Percentiles rank a stretch among this genome's conserved stretches.
Evolutionary conservation across 1,284 basidiomycete genomes (phyloP).

Genomic region (Ceraceosorus guamensis): DNA sequence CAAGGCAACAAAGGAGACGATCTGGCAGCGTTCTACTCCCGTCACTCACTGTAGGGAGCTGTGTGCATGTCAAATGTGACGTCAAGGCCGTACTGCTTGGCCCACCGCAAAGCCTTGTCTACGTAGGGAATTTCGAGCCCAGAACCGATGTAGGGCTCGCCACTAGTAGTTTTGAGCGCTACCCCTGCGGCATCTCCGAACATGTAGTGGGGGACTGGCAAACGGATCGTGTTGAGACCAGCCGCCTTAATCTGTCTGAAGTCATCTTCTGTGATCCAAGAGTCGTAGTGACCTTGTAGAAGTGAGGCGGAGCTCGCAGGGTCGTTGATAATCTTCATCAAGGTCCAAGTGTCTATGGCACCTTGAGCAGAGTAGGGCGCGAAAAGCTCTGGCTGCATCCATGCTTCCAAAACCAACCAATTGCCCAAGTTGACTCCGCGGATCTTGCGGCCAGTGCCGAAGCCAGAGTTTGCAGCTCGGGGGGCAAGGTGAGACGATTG

Average conservation of each 20-base stretch:
- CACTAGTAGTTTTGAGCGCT: neutral
- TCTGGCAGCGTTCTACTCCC: no score
- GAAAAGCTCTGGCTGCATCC: conserved; percentile 4
- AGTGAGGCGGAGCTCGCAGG: neutral
- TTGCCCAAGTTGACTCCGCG: neutral
- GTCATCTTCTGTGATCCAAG: conserved; percentile 49
- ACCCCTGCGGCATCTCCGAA: no score
- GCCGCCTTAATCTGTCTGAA: conserved; percentile 46
- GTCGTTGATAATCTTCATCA: neutral
- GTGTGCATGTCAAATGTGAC: conserved; percentile 49
- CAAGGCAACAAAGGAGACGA: no score
- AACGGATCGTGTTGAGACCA: conserved; percentile 47
- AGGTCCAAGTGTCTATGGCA: conserved; percentile 2
- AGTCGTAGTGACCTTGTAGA: conserved; percentile 42
- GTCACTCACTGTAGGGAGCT: conserved; percentile 34
- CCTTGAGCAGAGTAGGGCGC: neutral
- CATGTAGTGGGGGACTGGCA: conserved; percentile 5
- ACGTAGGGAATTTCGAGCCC: conserved; percentile 5
- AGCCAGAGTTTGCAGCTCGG: no score
- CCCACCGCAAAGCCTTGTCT: conserved; percentile 9
- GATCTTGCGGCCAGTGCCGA: neutral
- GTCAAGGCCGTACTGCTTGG: conserved; percentile 31
- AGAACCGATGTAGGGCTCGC: conserved; percentile 4
- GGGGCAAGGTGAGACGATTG: no score
- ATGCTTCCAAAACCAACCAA: conserved; percentile 5